Conservation (phyloP, 805 yeast species). For the Candida ipomoeae region DNA sequence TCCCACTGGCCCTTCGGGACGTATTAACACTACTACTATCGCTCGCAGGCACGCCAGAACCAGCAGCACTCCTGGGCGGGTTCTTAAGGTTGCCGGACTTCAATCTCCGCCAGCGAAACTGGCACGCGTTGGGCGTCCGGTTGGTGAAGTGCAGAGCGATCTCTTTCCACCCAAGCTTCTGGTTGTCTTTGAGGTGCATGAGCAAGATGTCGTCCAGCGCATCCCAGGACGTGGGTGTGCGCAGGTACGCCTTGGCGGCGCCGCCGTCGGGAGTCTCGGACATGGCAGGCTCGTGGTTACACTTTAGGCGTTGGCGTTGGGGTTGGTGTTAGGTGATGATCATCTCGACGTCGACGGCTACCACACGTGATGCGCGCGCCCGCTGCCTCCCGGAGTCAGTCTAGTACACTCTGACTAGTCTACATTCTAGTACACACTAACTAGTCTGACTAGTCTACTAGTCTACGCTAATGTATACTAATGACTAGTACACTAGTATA, state of each 20-base stretch:
- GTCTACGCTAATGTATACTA: no score
- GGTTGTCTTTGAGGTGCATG: conserved; percentile 68
- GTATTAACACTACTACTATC: neutral
- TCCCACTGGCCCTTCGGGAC: conserved; percentile 6
- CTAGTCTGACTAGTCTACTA: no score
- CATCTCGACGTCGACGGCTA: conserved; percentile 17
- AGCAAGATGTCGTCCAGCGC: conserved; percentile 43
- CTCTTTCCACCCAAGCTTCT: conserved; percentile 86
- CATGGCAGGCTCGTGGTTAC: conserved; percentile 1
- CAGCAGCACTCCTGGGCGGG: conserved; percentile 37
- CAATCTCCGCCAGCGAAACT: conserved; percentile 80
- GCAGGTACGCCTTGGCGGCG: conserved; percentile 17
- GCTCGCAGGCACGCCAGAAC: conserved; percentile 5
- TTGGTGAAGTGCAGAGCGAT: conserved; percentile 73
- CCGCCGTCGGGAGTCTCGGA: conserved; percentile 8
- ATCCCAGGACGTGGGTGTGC: conserved; percentile 48
- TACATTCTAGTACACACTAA: no score
- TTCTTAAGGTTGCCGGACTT: conserved; percentile 34
- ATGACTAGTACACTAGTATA: no score
- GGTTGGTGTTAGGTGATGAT: conserved; percentile 12
- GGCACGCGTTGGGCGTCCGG: conserved; percentile 86
- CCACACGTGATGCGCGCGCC: conserved; percentile 6
- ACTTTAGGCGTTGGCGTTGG: neutral
- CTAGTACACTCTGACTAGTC: no score
- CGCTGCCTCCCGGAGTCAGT: neutral